Base-by-base conservation (phyloP, 2,329 filamentous ascomycete species). In the Leptodontidium sp. region DNA sequence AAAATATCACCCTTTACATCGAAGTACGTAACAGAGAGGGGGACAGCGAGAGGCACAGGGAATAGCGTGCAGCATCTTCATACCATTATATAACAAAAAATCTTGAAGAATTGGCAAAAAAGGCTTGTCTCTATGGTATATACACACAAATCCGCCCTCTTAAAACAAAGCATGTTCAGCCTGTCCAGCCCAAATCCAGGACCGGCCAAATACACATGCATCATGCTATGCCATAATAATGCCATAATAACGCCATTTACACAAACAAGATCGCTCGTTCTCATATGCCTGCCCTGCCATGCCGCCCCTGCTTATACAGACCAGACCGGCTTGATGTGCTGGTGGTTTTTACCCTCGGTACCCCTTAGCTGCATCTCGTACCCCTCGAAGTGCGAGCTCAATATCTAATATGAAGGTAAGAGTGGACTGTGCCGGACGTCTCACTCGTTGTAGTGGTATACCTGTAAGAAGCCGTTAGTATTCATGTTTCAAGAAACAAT, bases 401-500 rank as follows among this genome's bases (percentile, higher is more conserved):
- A 69, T 67, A 68, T 71, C 43, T 66, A 17, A 70, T 58, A 26
- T 61, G 67, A 73, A 73, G 64, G 64, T 71, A 70, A 65, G 66
- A 74, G 70, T 72, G 69, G 65, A 71, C 52, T 75, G 68, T 75
- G 55, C 70, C 71, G 38, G 74, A 73, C 70, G 62, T 69, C 68
- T 75, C 71, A 75, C 70, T 75, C 73, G 43, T 76, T 75, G 59
- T 75, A 75, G 66, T 76, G 75, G 70, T 76, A 76, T 24, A 76
- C 75, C 75, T 76, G 55, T 72, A 66, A 73, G 64, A 26, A 2
- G 24, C 2, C 43, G 43, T 53, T 43, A 45, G 40, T 35, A 12
- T 15, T 43, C 12, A 6, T 21, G 2, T 8, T 17, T 21, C 29
- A 59, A 32, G 32, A 32, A 40, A 45, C 11, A 26, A 21, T 14